Conservation (phyloP, 352 stramenopile genomes). For the Phytopythium montanum region DNA sequence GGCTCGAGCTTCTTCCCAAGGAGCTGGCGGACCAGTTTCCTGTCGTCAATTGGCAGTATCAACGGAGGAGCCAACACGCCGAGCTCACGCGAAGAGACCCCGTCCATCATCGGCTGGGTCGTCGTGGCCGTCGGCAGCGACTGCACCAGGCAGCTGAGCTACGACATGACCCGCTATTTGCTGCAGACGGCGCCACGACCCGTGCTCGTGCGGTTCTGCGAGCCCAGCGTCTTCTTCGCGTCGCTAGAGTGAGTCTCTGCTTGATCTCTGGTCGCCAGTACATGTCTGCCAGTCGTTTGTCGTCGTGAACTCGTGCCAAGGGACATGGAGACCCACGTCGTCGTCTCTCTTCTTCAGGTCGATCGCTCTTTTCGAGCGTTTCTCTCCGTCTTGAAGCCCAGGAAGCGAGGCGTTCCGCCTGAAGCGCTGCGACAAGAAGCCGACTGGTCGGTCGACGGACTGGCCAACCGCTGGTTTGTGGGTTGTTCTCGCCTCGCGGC, state of each 20-base stretch:
- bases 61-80: constrained; percentile 15
- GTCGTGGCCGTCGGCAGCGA: constrained; percentile 70
- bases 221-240: constrained; percentile 75
- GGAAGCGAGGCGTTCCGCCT: background rate
- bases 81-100: constrained; percentile 18
- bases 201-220: constrained; percentile 70
- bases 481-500: background rate
- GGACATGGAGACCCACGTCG: background rate
- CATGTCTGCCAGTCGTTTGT: background rate
- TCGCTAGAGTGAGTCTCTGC: constrained; percentile 26
- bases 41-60: constrained; percentile 12
- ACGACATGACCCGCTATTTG: constrained; percentile 61
- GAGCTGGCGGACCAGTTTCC: constrained; percentile 18
- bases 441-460: too few species aligned
- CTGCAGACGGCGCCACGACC: constrained; percentile 62
- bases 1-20: constrained; percentile 5
- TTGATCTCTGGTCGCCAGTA: background rate
- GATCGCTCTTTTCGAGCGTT: background rate
- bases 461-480: too few species aligned
- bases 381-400: background rate
- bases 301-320: background rate
- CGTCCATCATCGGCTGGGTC: constrained; percentile 48
- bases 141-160: constrained; percentile 62
- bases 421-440: background rate
- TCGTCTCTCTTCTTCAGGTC: background rate